Evolutionary conservation across 2,329 filamentous ascomycete species (phyloP).

Genomic region (Neurospora sp.): DNA sequence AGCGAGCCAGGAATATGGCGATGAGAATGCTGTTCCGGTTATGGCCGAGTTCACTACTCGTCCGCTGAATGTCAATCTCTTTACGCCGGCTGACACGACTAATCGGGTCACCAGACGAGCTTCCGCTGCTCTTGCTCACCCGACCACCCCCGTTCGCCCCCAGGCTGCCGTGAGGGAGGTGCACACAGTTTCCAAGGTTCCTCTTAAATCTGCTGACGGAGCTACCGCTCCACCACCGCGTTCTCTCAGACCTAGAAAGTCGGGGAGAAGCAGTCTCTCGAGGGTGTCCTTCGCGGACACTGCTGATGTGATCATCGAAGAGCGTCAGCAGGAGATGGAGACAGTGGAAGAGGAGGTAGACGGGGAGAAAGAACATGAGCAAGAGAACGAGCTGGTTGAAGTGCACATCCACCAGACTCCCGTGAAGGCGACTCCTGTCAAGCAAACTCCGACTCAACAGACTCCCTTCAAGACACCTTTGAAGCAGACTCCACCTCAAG

Average conservation of each 20-base stretch:
- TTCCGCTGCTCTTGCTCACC: conserved; percentile 1
- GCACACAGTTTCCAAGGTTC: conserved; percentile 68
- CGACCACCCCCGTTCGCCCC: conserved; percentile 41
- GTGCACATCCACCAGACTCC: background rate
- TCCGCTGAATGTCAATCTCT: background rate
- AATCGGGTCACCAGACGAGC: background rate
- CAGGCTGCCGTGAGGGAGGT: conserved; percentile 44
- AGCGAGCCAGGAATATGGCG: conserved; percentile 54
- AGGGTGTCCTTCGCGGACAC: conserved; percentile 35
- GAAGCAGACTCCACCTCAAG: background rate
- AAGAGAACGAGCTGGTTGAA: background rate
- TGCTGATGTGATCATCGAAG: conserved; percentile 39
- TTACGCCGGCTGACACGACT: background rate
- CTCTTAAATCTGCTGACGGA: conserved; percentile 58
- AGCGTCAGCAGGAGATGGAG: conserved; percentile 9
- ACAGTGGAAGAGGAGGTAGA: conserved; percentile 10
- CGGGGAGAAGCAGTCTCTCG: conserved; percentile 41
- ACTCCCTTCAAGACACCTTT: background rate
- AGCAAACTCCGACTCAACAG: background rate
- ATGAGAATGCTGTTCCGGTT: conserved; percentile 51
- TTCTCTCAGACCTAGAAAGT: conserved; percentile 26
- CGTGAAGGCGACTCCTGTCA: background rate
- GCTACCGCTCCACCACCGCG: conserved; percentile 28
- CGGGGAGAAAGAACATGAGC: background rate
- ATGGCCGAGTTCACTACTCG: background rate